Conservation (phyloP, 176 grass and related monocot species). For the Pontederia paniculata region DNA sequence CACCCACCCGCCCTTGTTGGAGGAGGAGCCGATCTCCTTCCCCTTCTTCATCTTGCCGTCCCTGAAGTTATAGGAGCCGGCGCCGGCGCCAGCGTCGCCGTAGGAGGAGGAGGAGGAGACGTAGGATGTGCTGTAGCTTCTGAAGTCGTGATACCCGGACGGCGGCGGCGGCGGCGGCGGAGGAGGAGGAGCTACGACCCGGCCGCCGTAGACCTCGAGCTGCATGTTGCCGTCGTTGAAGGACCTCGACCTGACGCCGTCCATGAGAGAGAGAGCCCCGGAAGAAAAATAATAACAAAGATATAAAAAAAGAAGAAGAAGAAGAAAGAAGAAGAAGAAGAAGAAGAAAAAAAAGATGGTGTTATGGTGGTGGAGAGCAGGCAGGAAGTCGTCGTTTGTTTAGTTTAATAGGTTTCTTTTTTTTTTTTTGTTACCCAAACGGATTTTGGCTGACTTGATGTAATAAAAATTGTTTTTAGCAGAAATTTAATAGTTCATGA, state of each 20-base stretch:
- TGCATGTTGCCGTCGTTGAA: conserved; percentile 46
- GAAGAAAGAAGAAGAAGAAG: too few species aligned
- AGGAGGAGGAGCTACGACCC: too few species aligned
- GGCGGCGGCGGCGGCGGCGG: conserved; percentile 9
- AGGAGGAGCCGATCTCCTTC: conserved; percentile 30
- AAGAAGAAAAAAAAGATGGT: too few species aligned
- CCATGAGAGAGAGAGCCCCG: conserved; percentile 17
- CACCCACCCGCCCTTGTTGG: conserved; percentile 29
- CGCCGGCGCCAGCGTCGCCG: conserved; percentile 28
- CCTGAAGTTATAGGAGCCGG: conserved; percentile 17
- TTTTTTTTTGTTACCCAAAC: too few species aligned
- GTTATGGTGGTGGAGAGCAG: too few species aligned
- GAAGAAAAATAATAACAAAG: neutral
- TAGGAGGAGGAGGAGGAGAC: conserved; percentile 37
- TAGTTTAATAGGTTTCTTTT: too few species aligned
- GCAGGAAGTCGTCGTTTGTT: too few species aligned
- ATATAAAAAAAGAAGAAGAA: too few species aligned
- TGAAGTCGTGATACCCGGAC: neutral
- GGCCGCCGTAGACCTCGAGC: conserved; percentile 48
- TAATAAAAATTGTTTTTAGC: too few species aligned
- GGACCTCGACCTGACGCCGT: conserved; percentile 51
- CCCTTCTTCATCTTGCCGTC: conserved; percentile 8
- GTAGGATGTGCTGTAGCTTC: conserved; percentile 11
- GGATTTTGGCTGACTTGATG: too few species aligned
- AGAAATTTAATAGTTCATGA: too few species aligned